These are phyloP conservation scores for Lactarius evosmus DNA, from an alignment of 768 basidiomycete genomes.

Conservation along the genomic window DNA sequence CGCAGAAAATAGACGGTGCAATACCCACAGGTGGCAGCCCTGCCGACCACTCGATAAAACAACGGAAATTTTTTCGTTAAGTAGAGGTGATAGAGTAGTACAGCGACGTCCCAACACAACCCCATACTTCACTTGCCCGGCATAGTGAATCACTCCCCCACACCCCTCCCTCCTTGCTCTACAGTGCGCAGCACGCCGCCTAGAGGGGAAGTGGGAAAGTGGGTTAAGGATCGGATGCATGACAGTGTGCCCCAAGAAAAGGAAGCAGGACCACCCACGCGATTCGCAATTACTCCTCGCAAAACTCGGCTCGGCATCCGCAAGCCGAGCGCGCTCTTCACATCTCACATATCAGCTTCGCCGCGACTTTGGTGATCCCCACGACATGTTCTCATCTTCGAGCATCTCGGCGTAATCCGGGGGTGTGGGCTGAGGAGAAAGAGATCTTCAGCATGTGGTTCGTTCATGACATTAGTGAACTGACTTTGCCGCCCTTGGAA, in stretches of 20 bases:
- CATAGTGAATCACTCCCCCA: neutral
- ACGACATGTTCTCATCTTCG: slow-evolving; percentile 35
- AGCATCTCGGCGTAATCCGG: slow-evolving; percentile 31
- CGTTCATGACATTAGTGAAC: neutral
- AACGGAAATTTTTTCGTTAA: neutral
- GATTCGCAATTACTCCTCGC: neutral
- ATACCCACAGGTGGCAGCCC: neutral
- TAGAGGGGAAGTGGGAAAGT: neutral
- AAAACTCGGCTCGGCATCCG: neutral
- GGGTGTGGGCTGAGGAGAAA: neutral
- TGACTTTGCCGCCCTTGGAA: neutral
- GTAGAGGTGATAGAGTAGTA: neutral
- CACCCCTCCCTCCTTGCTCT: neutral
- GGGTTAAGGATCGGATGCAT: neutral
- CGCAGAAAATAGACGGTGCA: too few species aligned
- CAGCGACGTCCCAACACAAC: neutral
- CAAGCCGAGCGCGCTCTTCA: slow-evolving; percentile 1
- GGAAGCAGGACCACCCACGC: neutral
- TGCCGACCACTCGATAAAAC: neutral
- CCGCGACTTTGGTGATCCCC: slow-evolving; percentile 30
- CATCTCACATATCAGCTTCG: slow-evolving; percentile 11
- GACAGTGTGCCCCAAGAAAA: neutral
- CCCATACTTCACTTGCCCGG: neutral
- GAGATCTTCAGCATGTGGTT: neutral
- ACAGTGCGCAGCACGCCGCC: neutral